A percentile compares a stretch with the other conserved stretches of the same genome.
Conservation (phyloP, 2,329 filamentous ascomycete genomes). For the Pseudopyrenochaeta lycopersici region DNA sequence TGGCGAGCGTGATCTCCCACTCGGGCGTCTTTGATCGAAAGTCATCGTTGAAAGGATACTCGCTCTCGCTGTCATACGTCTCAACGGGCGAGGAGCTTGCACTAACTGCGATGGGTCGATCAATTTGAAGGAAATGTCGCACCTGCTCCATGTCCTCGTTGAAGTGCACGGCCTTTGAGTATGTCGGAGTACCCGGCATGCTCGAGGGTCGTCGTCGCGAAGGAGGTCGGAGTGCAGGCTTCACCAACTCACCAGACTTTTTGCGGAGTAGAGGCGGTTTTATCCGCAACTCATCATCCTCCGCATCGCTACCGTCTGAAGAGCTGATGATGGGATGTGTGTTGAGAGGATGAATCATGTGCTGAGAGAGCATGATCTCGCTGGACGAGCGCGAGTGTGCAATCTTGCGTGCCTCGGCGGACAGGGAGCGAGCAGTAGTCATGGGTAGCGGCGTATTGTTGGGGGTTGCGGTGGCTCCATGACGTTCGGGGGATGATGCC, state of each 20-base stretch:
- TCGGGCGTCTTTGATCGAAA: conserved; percentile 64
- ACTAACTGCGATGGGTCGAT: conserved; percentile 94
- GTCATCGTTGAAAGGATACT: conserved; percentile 82
- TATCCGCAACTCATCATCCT: conserved; percentile 65
- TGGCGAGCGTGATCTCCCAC: conserved; percentile 86
- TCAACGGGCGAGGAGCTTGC: conserved; percentile 92
- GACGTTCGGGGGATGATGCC: conserved; percentile 63
- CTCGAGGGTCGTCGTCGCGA: conserved; percentile 87
- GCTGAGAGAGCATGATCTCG: conserved; percentile 62
- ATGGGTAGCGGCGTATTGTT: conserved; percentile 26
- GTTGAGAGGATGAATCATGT: conserved; percentile 51
- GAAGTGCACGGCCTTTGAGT: conserved; percentile 97
- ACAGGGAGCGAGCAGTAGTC: conserved; percentile 50
- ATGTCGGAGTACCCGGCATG: conserved; percentile 97
- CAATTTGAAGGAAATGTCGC: conserved; percentile 92
- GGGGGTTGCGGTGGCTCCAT: conserved; percentile 26
- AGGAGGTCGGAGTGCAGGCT: conserved; percentile 84
- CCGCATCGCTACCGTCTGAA: conserved; percentile 62
- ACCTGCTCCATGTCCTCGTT: conserved; percentile 97
- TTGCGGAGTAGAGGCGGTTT: conserved; percentile 97
- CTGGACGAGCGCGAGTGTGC: conserved; percentile 68
- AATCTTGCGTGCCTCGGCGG: conserved; percentile 67
- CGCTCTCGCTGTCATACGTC: conserved; percentile 82
- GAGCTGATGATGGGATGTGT: conserved; percentile 55
- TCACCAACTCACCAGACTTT: conserved; percentile 96